Base-by-base conservation (phyloP, 192 early-diverging fungal species). In the Chytriomyces sp. region DNA sequence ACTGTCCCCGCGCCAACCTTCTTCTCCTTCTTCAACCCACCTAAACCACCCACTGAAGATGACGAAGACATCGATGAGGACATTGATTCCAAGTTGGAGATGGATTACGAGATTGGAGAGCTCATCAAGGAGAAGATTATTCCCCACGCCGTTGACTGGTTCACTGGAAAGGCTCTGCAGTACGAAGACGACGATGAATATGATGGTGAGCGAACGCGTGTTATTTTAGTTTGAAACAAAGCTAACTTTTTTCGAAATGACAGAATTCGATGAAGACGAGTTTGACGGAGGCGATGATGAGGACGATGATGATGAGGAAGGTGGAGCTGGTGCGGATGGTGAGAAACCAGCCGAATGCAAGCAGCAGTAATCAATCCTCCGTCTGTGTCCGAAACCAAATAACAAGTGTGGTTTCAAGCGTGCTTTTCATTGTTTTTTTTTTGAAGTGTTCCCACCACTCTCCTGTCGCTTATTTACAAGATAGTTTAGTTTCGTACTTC, bases 101-200 rank as follows among this genome's bases (percentile, higher is more conserved):
- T 84, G 47, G 98, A 99, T 84, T 99, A 98, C 83, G 94, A 97
- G 85, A 84, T 96, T 81, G 97, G 97, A 47, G 97, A 99, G 83
- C 92, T 97, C 82, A 91, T 99, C 87, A 99, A 99, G 91, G 96
- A 98, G 71, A 97, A 94, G 87, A 86, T 99, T 74, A 91, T 99
- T 60, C 96, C 98, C 68, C 90, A 89, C 80, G 98, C 98, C 64
- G 83, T 98, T 72, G 95, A 98, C 86, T 99, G 95, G 93, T 99
- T 98, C 87, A 98, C 98, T 23, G 98, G 98, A 80, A 93, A 94
- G 82, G 98, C 98, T 57, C 87, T 98, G 50, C 90, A 92, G 72
- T 94, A 93, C 83, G 93, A 94, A 73, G 90, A 93, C 46, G 85
- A 83, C 65, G 89, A 85, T 70, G 88, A 88, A 60, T 86, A 83